Evolutionary conservation across 352 stramenopile genomes (phyloP).

Genomic region (Globisporangium ultimum): DNA sequence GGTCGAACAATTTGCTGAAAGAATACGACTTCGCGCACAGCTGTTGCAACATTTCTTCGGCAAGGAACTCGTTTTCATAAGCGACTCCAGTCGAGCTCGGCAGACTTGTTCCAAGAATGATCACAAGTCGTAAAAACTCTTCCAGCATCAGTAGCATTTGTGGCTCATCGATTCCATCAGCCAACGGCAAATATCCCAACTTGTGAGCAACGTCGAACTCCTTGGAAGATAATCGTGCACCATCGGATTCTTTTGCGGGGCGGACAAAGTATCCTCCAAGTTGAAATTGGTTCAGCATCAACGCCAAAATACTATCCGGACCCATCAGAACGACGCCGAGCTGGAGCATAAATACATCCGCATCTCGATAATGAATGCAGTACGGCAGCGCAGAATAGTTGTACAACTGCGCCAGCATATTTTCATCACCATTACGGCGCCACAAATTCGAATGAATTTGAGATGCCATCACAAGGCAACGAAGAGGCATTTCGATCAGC

Average conservation of each 20-base stretch:
- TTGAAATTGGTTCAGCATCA: constrained; percentile 80
- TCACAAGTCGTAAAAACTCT: constrained; percentile 78
- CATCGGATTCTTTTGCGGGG: not conserved
- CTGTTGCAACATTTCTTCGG: constrained; percentile 85
- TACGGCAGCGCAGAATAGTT: constrained; percentile 88
- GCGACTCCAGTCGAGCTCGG: constrained; percentile 47
- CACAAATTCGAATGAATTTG: constrained; percentile 88
- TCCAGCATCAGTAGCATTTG: constrained; percentile 79
- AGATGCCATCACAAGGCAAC: constrained; percentile 80
- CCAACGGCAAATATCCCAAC: constrained; percentile 44
- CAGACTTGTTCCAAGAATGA: constrained; percentile 72
- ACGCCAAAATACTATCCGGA: constrained; percentile 52
- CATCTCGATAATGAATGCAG: constrained; percentile 83
- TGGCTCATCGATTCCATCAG: constrained; percentile 64
- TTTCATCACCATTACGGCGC: constrained; percentile 86
- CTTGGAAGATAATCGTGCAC: constrained; percentile 3
- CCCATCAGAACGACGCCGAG: constrained; percentile 65
- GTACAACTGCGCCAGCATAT: constrained; percentile 88
- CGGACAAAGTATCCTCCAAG: constrained; percentile 64
- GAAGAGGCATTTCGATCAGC: constrained; percentile 75
- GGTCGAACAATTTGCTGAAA: constrained; percentile 82
- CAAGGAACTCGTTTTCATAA: constrained; percentile 74
- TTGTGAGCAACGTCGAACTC: constrained; percentile 13
- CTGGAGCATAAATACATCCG: constrained; percentile 79
- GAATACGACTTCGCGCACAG: constrained; percentile 72